A percentile compares a stretch with the other conserved stretches of the same genome.
These are phyloP conservation scores for Sanguinoderma infundibulare DNA, from an alignment of 1,284 basidiomycete species.

Conservation along the genomic window DNA sequence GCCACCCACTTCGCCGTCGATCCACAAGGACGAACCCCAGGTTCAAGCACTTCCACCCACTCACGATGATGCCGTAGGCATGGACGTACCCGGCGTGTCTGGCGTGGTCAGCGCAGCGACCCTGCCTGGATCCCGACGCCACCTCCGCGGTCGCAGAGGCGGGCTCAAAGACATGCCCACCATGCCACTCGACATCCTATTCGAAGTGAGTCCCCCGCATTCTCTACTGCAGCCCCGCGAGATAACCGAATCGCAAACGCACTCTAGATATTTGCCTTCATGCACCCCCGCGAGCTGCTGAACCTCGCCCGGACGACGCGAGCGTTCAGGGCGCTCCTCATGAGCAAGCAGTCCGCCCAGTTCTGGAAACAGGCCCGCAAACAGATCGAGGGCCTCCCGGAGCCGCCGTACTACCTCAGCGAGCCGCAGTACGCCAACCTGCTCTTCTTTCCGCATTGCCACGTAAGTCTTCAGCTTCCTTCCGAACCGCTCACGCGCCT, in stretches of 20 bases:
- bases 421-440: constrained; percentile 24
- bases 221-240: too few species aligned
- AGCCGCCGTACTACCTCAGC: constrained; percentile 17
- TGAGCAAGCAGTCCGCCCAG: constrained; percentile 9
- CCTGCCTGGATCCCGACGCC: background rate
- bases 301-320: constrained; percentile 19
- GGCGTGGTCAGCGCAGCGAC: background rate
- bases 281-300: constrained; percentile 25
- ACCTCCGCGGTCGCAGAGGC: constrained; percentile 15
- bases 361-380: constrained; percentile 14
- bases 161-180: constrained; percentile 23
- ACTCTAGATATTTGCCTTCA: constrained; percentile 15
- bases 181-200: constrained; percentile 31
- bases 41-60: background rate
- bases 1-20: background rate
- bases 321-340: constrained; percentile 22
- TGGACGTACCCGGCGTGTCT: background rate
- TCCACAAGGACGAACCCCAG: background rate
- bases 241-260: background rate
- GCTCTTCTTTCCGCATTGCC: constrained; percentile 15
- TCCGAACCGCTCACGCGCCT: background rate
- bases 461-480: background rate
- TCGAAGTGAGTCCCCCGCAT: constrained; percentile 19
- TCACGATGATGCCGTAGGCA: background rate
- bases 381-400: constrained; percentile 10